Base-by-base conservation (phyloP, 2,329 filamentous ascomycete genomes). In the Pseudocercospora crystallina region DNA sequence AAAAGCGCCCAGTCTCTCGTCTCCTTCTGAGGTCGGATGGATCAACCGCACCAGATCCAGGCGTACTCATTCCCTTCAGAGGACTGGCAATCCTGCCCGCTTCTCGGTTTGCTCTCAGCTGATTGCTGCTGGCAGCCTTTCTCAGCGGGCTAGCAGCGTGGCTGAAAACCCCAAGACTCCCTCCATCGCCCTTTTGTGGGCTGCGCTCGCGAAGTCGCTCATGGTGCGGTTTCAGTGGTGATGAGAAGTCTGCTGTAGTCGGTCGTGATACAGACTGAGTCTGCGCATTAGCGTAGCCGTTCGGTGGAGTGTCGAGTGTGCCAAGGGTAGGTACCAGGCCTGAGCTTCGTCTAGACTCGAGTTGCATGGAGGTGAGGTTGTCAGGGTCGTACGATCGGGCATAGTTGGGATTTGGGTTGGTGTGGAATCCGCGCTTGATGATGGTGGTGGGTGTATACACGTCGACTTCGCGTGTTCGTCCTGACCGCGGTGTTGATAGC, bases 401-500 rank as follows among this genome's bases (percentile, higher is more conserved):
- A 65, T 94, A 94, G 66, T 87, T 89, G 1, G 87, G 85, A 66
- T 96, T 96, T 4, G 89, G 86, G 51, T 90, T 88, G 1, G 87
- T 88, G 56, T 83, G 80, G 70, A 96, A 96, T 1, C 83, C 83
- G 39, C 88, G 85, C 53, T 86, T 86, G 59, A 96, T 75, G 43
- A 83, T 71, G 7, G 80, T 79, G 0, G 78, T 80, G 1, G 83
- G 82, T 2, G 80, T 83, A 64, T 83, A 85, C 12, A 79, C 78
- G 36, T 85, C 80, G 14, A 87, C 79, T 55, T 80, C 79, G 60
- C 64, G 54, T 3, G 64, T 66, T 29, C 57, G 61, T 2, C 52
- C 58, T 2, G 65, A 66, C 14, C 60, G 59, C 5, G 62, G 62
- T 2, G 63, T 68, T 31, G 61, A 64, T 5, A 69, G 64, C 62